phyloP scores from a whole-genome alignment of 179 eudicot genomes.

The Spergularia azorica region DNA sequence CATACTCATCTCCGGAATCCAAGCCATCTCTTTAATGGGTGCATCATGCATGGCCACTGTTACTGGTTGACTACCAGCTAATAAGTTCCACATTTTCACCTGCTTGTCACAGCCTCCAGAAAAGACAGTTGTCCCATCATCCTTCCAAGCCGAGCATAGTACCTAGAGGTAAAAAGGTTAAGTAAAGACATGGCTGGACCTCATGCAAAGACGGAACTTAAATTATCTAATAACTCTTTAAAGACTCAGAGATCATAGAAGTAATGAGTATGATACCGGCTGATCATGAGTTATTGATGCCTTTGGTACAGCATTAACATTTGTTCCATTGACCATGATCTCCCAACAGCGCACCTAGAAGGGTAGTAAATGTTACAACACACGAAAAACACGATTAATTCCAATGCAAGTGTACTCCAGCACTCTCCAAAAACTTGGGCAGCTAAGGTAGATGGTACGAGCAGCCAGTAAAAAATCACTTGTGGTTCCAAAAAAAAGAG shows the following conservation, averaged over 20 bases:
- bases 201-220: conserved; percentile 13
- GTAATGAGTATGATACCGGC: conserved; percentile 51
- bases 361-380: not conserved
- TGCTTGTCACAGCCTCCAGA: conserved; percentile 98
- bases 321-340: conserved; percentile 58
- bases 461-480: too few relatives aligned
- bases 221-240: not conserved
- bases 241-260: not conserved
- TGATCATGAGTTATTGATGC: conserved; percentile 84
- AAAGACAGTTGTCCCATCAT: conserved; percentile 90
- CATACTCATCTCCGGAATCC: conserved; percentile 90
- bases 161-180: conserved; percentile 45
- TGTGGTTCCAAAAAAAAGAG: too few relatives aligned
- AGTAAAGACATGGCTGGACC: not conserved
- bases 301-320: conserved; percentile 56
- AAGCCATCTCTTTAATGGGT: conserved; percentile 79
- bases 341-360: conserved; percentile 93
- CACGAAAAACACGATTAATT: not conserved
- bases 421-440: not conserved
- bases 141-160: conserved; percentile 91
- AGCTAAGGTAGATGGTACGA: not conserved
- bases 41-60: conserved; percentile 92
- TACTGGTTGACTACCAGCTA: conserved; percentile 73
- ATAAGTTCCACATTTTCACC: conserved; percentile 88
- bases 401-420: not conserved